These are phyloP conservation scores for Clarireedia sp. DNA, from an alignment of 2,329 filamentous ascomycete genomes.

Conservation along the genomic window DNA sequence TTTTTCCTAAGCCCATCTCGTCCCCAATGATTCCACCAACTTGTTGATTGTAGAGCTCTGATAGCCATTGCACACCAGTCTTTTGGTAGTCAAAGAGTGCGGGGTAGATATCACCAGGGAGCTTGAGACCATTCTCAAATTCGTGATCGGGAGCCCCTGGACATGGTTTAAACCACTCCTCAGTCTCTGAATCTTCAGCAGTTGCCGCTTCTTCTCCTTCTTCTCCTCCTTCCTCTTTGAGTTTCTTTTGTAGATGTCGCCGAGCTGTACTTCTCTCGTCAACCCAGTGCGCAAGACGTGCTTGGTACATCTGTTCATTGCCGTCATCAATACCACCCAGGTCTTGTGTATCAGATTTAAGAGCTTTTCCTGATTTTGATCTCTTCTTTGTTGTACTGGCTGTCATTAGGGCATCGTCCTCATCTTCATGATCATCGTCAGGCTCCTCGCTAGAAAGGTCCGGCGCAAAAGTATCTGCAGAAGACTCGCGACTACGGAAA, in stretches of 20 bases:
- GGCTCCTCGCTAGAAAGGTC: slow-evolving; percentile 17
- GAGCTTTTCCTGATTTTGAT: slow-evolving; percentile 14
- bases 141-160: slow-evolving; percentile 70
- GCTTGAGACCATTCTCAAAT: slow-evolving; percentile 63
- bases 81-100: slow-evolving; percentile 96
- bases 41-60: slow-evolving; percentile 80
- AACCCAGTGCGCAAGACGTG: slow-evolving; percentile 69
- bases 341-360: slow-evolving; percentile 29
- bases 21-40: slow-evolving; percentile 94
- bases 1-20: slow-evolving; percentile 99
- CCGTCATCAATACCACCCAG: slow-evolving; percentile 66
- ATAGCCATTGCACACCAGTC: slow-evolving; percentile 92
- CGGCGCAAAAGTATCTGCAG: slow-evolving; percentile 24
- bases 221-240: slow-evolving; percentile 30
- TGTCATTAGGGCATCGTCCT: slow-evolving; percentile 34
- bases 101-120: slow-evolving; percentile 89
- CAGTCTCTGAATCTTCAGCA: slow-evolving; percentile 34
- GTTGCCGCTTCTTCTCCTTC: slow-evolving; percentile 37
- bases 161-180: slow-evolving; percentile 78
- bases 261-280: slow-evolving; percentile 53
- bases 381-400: slow-evolving; percentile 34
- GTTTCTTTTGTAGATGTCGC: slow-evolving; percentile 30
- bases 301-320: slow-evolving; percentile 72
- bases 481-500: slow-evolving; percentile 17
- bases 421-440: slow-evolving; percentile 21